These are phyloP conservation scores for Annulohypoxylon maeteangense DNA, from an alignment of 495 filamentous ascomycete species.

Conservation along the genomic window DNA sequence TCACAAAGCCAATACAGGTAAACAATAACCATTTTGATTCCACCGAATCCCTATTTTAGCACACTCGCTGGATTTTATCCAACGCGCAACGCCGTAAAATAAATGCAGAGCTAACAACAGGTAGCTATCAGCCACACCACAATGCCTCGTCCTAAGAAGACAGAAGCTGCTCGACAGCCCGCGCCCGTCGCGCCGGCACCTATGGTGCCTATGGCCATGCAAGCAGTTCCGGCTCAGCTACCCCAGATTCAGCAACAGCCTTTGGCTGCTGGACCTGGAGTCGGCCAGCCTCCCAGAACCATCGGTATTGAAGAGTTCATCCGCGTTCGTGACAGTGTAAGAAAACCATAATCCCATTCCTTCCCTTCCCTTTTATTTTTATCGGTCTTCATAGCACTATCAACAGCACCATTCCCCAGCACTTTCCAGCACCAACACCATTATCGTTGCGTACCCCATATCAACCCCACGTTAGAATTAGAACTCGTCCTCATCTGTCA, in stretches of 20 bases:
- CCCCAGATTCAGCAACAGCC: constrained; percentile 46
- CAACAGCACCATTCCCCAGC: background rate
- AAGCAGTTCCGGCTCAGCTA: constrained; percentile 33
- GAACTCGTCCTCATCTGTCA: background rate
- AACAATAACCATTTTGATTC: background rate
- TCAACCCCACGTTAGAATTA: background rate
- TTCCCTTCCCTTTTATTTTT: background rate
- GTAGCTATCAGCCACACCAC: background rate
- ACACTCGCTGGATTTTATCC: background rate
- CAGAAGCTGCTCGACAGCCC: constrained; percentile 56
- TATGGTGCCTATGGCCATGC: constrained; percentile 48
- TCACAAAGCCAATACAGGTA: background rate
- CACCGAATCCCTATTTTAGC: background rate
- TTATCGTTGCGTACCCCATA: background rate
- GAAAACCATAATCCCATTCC: constrained; percentile 25
- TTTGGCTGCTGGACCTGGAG: constrained; percentile 39
- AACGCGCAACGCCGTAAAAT: background rate
- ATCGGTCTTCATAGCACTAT: background rate
- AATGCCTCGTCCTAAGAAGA: constrained; percentile 63
- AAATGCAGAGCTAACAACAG: background rate
- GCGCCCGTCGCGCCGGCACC: constrained; percentile 47
- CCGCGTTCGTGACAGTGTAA: constrained; percentile 63
- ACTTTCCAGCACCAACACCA: background rate
- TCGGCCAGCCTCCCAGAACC: constrained; percentile 47
- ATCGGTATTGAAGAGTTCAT: constrained; percentile 62